These are phyloP conservation scores for Harringtonia lauricola DNA, from an alignment of 2,329 filamentous ascomycete species.

Conservation along the genomic window DNA sequence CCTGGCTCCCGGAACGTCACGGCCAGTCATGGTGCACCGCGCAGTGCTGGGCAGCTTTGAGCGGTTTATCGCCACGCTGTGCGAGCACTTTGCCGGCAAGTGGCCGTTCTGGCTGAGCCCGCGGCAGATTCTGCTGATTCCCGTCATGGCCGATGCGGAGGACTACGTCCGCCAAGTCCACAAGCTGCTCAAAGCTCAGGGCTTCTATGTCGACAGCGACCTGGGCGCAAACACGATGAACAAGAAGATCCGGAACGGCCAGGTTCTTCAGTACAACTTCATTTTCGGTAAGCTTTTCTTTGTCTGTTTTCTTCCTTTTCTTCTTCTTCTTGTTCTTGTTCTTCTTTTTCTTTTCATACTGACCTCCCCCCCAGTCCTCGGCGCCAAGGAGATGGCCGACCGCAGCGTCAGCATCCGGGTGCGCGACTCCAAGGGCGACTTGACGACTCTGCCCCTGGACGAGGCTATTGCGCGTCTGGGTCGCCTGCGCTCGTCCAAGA, in stretches of 20 bases:
- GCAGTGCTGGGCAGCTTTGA: conserved; percentile 63
- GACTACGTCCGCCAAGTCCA: conserved; percentile 70
- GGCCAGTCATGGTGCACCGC: conserved; percentile 79
- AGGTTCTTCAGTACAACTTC: conserved; percentile 75
- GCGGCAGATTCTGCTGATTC: conserved; percentile 70
- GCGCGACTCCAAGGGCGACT: conserved; percentile 14
- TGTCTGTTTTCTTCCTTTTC: not conserved
- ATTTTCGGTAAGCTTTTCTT: conserved; percentile 50
- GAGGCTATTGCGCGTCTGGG: conserved; percentile 8
- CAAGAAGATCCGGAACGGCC: conserved; percentile 79
- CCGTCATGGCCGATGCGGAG: conserved; percentile 60
- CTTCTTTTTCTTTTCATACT: not conserved
- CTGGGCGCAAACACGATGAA: conserved; percentile 70
- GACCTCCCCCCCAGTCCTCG: conserved; percentile 10
- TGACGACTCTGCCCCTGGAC: conserved; percentile 11
- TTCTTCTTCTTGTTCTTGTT: not conserved
- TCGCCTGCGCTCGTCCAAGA: conserved; percentile 8
- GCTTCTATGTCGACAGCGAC: conserved; percentile 62
- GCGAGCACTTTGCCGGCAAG: conserved; percentile 76
- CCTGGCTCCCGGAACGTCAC: conserved; percentile 58
- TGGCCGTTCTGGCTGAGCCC: conserved; percentile 86
- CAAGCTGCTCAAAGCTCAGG: conserved; percentile 52
- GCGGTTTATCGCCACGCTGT: conserved; percentile 61
- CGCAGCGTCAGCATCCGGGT: conserved; percentile 15
- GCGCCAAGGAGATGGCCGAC: conserved; percentile 14